Conservation (phyloP, 2,329 filamentous ascomycete genomes). For the Ophiostoma quercus region DNA sequence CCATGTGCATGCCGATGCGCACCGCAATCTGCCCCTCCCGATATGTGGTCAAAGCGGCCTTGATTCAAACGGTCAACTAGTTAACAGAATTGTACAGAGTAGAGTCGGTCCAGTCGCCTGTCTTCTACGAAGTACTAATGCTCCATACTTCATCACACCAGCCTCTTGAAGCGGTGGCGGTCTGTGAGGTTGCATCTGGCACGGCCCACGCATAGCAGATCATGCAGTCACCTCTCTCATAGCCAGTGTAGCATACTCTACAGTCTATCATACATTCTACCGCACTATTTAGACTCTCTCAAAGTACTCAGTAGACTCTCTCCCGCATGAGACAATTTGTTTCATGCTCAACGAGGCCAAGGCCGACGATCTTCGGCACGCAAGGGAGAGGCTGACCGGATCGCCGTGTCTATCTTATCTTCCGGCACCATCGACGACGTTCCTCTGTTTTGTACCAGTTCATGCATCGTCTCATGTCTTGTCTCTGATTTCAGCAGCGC, state of each 20-base stretch:
- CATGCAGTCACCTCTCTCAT: conserved; percentile 2
- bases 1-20: not conserved
- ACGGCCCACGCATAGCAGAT: conserved; percentile 12
- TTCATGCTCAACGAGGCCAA: not conserved
- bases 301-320: no score
- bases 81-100: not conserved
- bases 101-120: no score
- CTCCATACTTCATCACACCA: not conserved
- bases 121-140: no score
- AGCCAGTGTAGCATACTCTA: no score
- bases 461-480: not conserved
- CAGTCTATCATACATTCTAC: no score
- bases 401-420: not conserved
- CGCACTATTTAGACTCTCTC: no score
- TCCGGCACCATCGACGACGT: no score
- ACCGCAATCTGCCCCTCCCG: not conserved
- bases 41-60: not conserved
- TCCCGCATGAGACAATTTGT: not conserved
- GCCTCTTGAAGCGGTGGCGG: not conserved
- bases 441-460: not conserved
- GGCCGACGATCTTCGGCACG: not conserved
- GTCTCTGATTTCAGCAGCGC: conserved; percentile 2
- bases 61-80: not conserved
- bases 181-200: conserved; percentile 22
- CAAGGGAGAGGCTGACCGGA: conserved; percentile 3